A percentile compares a stretch with the other conserved stretches of the same genome.
Evolutionary conservation across 176 grass and related monocot species (phyloP).

Genomic region (Tuctoria greenei): DNA sequence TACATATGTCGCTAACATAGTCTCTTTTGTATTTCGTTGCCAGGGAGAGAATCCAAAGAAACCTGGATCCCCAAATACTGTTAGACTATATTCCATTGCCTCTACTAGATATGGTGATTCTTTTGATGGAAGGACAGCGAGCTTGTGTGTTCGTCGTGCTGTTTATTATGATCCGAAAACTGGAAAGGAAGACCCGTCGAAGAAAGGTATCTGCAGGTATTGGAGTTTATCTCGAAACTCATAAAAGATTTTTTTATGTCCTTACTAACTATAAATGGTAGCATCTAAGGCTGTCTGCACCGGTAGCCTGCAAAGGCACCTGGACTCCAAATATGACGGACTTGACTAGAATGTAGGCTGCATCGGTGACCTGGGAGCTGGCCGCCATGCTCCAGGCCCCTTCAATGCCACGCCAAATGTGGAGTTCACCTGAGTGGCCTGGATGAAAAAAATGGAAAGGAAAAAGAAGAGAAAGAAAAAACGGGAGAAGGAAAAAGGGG

Average conservation of each 20-base stretch:
- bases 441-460: too few species aligned
- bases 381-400: too few species aligned
- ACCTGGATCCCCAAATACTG: conserved; percentile 78
- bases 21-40: conserved; percentile 6
- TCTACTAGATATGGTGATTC: conserved; percentile 91
- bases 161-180: conserved; percentile 91
- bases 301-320: too few species aligned
- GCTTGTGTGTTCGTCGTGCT: conserved; percentile 84
- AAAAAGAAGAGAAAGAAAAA: too few species aligned
- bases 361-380: too few species aligned
- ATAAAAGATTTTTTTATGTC: neutral
- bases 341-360: too few species aligned
- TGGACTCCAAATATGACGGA: too few species aligned
- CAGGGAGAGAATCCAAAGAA: conserved; percentile 95
- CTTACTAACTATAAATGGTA: neutral
- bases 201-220: conserved; percentile 89
- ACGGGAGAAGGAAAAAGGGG: too few species aligned
- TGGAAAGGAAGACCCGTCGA: conserved; percentile 84
- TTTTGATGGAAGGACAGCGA: conserved; percentile 82
- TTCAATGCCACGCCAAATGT: too few species aligned
- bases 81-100: conserved; percentile 92
- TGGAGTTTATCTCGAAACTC: neutral
- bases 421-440: too few species aligned
- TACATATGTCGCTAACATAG: neutral
- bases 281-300: conserved; percentile 1